Evolutionary conservation across 352 stramenopile species (phyloP), one percentile per base, ranked within the genome.

Genomic region (Globisporangium barbulae): DNA sequence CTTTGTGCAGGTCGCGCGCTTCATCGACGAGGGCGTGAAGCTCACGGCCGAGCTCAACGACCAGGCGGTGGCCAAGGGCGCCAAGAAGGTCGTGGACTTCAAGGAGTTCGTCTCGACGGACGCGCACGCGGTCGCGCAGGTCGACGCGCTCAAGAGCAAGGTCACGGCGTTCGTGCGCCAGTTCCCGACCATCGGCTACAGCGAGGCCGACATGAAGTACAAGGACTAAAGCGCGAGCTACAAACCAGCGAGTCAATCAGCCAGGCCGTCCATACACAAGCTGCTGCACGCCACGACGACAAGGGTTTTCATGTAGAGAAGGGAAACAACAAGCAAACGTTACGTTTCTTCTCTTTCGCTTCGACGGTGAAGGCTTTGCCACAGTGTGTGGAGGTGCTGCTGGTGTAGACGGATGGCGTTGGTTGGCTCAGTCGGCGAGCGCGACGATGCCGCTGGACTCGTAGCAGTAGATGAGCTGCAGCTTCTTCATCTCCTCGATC

Each of bases 151-250:
- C n/a, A 87, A 91, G 72, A 72, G 74, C 39, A 88, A 97, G 48
- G 96, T 99, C 25, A 93, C 80, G 44, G 78, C 83, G 28, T 99
- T 99, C 75, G 90, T 97, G 62, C 93, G 90, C 49, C 78, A 90
- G 58, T 99, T 99, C 82, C 96, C 97, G 8, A 98, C 94, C 13
- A 90, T 99, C 62, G 97, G 97, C 50, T 99, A 98, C 68, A 87
- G 96, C 62, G 91, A 98, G 63, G 76, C 87, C n/a, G 90, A 97
- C 68, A 95, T 95, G 87, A 88, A 88, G 73, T 95, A 95, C 78
- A 88, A 90, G 81, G 72, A 92, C 48, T 92, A 90, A 53, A 50
- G 3, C 44, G 12, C 19, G 22, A 47, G 28, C 21, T 39, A n/a
- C 19, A 0, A 59, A 22, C 53, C 53, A 22, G 35, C 15, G 4